Base-by-base conservation (phyloP, 768 basidiomycete genomes). In the Bullera alba region DNA sequence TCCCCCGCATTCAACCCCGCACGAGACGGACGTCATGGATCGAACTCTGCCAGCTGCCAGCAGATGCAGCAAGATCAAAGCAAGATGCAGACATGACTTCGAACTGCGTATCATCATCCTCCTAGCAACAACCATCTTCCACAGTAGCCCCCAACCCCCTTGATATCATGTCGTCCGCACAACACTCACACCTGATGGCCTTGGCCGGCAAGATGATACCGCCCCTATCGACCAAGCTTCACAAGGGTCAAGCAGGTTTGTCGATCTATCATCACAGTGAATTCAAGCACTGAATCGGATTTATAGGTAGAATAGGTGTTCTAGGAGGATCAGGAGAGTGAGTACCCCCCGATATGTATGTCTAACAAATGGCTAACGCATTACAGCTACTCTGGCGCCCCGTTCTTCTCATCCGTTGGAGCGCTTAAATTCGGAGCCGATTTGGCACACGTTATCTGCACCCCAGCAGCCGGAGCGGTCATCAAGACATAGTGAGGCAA, bases 391-490 rank as follows among this genome's bases (percentile, higher is more conserved):
- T 87, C 92, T 0, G 95, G 95, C 15, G 95, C 95, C 17, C 95
- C 95, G 0, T 99, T 83, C 78, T 97, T 96, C 69, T 86, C 91
- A 3, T 83, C 89, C 29, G 88, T 95, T 61, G 84, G 92, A 2
- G 87, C 91, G 1, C 78, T 93, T 56, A 80, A 88, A 58, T 79
- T 95, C 67, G 92, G 92, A 28, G 87, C 85, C 42, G 93, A 97
- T 72, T 78, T 96, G 19, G 91, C 92, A 21, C 95, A 97, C 77
- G 88, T 97, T 51, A 93, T 97, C 48, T 99, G 95, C 74, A 84
- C 92, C 5, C 93, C 93, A 0, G 82, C 81, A 0, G 93, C 95
- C 5, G 89, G 90, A 23, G 79, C 79, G 4, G 85, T 90, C 38
- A 99, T 99, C 77, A 99, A 99, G 75, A 85, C 87, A 0, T 99